These are phyloP conservation scores for Neurospora sp. DNA, from an alignment of 2,329 filamentous ascomycete species.

Conservation along the genomic window DNA sequence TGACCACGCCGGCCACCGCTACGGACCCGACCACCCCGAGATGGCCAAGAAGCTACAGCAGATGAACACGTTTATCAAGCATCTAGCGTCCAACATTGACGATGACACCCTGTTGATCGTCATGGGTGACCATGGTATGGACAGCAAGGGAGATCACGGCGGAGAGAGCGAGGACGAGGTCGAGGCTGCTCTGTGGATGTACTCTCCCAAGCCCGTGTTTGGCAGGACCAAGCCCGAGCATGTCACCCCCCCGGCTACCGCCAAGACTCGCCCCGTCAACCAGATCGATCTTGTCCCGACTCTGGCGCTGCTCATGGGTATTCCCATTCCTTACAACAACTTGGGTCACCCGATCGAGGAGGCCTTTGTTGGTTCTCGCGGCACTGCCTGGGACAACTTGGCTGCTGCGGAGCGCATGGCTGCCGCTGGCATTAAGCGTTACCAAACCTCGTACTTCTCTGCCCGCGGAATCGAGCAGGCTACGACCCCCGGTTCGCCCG, in stretches of 20 bases:
- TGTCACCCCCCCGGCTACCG: slow-evolving; percentile 52
- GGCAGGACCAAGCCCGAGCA: slow-evolving; percentile 60
- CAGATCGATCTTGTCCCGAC: slow-evolving; percentile 97
- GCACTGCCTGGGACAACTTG: slow-evolving; percentile 66
- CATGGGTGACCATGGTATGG: slow-evolving; percentile 99
- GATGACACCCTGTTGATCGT: slow-evolving; percentile 83
- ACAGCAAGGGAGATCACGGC: slow-evolving; percentile 93
- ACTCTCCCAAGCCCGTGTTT: slow-evolving; percentile 79
- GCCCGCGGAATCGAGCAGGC: slow-evolving; percentile 60
- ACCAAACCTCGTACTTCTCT: slow-evolving; percentile 73
- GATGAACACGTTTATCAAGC: slow-evolving; percentile 74
- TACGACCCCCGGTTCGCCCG: slow-evolving; percentile 41
- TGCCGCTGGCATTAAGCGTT: slow-evolving; percentile 78
- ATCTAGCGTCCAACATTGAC: slow-evolving; percentile 63
- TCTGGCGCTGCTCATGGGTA: slow-evolving; percentile 72
- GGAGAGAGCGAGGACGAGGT: slow-evolving; percentile 96
- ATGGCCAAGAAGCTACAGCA: slow-evolving; percentile 87
- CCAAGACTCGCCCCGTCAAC: slow-evolving; percentile 64
- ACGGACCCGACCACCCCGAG: slow-evolving; percentile 83
- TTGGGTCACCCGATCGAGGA: slow-evolving; percentile 89
- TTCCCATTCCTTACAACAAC: slow-evolving; percentile 95
- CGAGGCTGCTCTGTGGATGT: slow-evolving; percentile 96
- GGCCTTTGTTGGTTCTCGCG: slow-evolving; percentile 66
- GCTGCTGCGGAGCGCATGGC: slow-evolving; percentile 68
- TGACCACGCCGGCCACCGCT: slow-evolving; percentile 93